Base-by-base conservation (phyloP, 108 stramenopile genomes). In the Skeletonema grethae region DNA sequence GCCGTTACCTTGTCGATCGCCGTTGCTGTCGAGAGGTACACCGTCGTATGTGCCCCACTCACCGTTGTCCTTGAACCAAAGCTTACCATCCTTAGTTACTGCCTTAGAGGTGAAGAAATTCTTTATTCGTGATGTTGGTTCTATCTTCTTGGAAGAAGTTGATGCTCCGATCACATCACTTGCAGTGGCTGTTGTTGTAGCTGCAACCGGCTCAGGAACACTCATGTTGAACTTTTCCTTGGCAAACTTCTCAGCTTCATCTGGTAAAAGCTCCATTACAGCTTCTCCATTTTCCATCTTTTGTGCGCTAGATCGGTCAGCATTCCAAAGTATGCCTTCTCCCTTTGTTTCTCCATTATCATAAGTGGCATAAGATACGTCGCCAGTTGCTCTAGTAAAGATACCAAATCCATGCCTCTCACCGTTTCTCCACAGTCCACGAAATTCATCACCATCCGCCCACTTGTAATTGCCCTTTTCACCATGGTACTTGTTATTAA, bases 21-120 rank as follows among this genome's bases (percentile, higher is more conserved):
- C 69, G 65, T 57, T 56, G 16, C 13, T 6, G 32, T 77, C 69
- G 12, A 70, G 16, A 53, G 50, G 50, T 15, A 30, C 63, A 16
- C 76, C 76, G 0, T 63, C 28, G 35, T 77, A 77, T 2, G 69
- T 64, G 16, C 76, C 76, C 76, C 76, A 77, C 8, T 57, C 41
- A 9, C 76, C 76, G 34, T 70, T n/a, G 61, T 77, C 76, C 8
- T 77, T 77, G 41, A 65, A 77, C 60, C 63, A 43, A 9, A 63
- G 57, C 53, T 77, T 77, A 2, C 76, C 76, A 18, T 64, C 76
- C 15, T 48, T 18, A 15, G 61, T 69, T 3, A 77, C 62, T 31
- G 63, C 61, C 57, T 56, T 68, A 8, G 20, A n/a, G 11, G 24
- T 25, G 50, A 64, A 65, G 31, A 70, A 57, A 29, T 57, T 29